Conservation (phyloP, 2,329 filamentous ascomycete species). For the Emergomyces africanus region DNA sequence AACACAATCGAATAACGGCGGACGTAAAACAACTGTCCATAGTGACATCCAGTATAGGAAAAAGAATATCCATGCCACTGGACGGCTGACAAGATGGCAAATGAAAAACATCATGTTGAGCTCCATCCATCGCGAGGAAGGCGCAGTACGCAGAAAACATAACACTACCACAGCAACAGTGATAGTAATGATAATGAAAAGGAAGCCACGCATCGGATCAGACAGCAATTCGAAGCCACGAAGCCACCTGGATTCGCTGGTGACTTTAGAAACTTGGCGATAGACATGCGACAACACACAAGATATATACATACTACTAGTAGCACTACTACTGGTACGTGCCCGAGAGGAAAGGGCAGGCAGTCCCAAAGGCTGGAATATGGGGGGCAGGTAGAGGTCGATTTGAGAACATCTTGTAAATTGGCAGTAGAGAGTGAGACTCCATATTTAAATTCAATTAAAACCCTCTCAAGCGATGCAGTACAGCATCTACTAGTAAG, state of each 20-base stretch:
- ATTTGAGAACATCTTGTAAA: background rate
- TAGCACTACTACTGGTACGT: background rate
- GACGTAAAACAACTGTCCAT: background rate
- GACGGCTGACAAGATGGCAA: background rate
- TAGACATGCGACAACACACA: no score
- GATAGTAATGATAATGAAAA: background rate
- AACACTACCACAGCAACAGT: background rate
- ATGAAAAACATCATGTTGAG: background rate
- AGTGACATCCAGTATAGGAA: background rate
- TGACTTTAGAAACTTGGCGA: no score
- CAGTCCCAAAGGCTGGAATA: background rate
- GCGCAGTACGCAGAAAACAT: background rate
- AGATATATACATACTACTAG: no score
- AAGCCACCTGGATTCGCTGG: background rate
- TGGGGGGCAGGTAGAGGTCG: background rate
- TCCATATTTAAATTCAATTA: background rate
- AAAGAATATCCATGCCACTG: background rate
- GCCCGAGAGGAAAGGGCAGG: background rate
- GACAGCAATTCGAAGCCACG: background rate
- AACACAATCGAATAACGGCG: background rate
- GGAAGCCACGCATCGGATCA: background rate
- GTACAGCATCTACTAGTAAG: no score
- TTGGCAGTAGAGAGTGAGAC: background rate
- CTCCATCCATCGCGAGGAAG: background rate
- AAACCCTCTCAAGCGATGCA: background rate